A percentile compares a stretch with the other conserved stretches of the same genome.
phyloP scores from a whole-genome alignment of 2,329 filamentous ascomycete genomes.

The Beauveria scarabaeidicola region DNA sequence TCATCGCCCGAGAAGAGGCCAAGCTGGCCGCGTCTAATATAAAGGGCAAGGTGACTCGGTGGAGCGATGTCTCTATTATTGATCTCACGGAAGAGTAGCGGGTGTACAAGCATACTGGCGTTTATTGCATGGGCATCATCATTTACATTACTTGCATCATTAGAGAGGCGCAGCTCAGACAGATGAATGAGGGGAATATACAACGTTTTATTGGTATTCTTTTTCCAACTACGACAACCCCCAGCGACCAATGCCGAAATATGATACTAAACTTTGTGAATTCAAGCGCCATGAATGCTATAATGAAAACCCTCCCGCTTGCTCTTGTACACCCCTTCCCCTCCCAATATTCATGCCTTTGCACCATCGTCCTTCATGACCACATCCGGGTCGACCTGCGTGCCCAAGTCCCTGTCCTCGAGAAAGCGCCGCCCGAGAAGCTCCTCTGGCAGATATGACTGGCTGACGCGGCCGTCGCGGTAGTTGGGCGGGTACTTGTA shows the following conservation, averaged over 20 bases:
- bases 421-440: conserved; percentile 65
- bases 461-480: conserved; percentile 66
- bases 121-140: background rate
- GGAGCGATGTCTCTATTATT: conserved; percentile 26
- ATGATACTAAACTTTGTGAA: background rate
- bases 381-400: conserved; percentile 64
- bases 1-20: background rate
- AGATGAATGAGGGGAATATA: background rate
- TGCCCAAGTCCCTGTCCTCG: conserved; percentile 72
- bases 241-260: background rate
- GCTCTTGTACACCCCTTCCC: background rate
- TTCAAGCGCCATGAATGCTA: conserved; percentile 7
- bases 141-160: background rate
- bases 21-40: background rate
- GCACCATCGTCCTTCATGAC: conserved; percentile 26
- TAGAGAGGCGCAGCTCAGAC: background rate
- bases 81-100: conserved; percentile 23
- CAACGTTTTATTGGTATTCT: background rate
- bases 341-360: background rate
- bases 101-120: background rate
- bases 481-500: conserved; percentile 98
- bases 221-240: background rate
- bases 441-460: conserved; percentile 82
- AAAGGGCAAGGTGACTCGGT: conserved; percentile 16
- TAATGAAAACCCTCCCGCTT: background rate